Base-by-base conservation (phyloP, 208 protist genomes). In the Trypanosoma cruzi region DNA sequence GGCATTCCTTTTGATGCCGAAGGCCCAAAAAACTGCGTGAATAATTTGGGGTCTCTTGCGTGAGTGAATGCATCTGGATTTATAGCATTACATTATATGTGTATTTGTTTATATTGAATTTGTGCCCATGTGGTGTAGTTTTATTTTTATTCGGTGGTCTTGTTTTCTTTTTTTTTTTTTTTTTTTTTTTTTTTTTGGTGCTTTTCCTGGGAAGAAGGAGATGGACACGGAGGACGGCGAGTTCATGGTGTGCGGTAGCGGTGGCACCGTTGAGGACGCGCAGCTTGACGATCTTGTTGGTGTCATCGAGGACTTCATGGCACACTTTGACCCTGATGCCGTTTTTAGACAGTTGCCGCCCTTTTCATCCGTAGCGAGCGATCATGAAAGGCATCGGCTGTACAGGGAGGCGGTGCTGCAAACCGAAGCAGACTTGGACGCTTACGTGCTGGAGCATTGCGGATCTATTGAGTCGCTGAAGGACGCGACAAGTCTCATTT, bases 301-400 rank as follows among this genome's bases (percentile, higher is more conserved):
- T 22, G 68, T 79, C 13, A 91, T 96, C 62, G 90, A 96, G 58
- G 84, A 92, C 50, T 96, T 96, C 49, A 96, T 96, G 88, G 80
- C 92, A 24, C 69, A 64, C 26, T 93, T 93, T 66, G 85, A 96
- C 54, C 58, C 58, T 36, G 73, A 85, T 4, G 52, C 49, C 0
- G 67, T 85, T 16, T 69, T 89, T 53, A 20, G 66, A 10, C 58
- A 42, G 4, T 60, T 96, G 8, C 87, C 88, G 1, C 66, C 76
- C 0, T 79, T 85, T 54, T 62, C 77, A 29, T 77, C 64, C 18
- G 71, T 88, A 18, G 10, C 59, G 0, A 59, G 56, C 48, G 88
- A 96, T 40, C 90, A 96, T 52, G 86, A 87, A 26, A 75, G 75
- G 57, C 84, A 94, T 64, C 52, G 61, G 4, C 55, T 92, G 24